These are phyloP conservation scores for Chlamydomonas reinhardtii DNA, from an alignment of 163 green algal species.

Conservation along the genomic window DNA sequence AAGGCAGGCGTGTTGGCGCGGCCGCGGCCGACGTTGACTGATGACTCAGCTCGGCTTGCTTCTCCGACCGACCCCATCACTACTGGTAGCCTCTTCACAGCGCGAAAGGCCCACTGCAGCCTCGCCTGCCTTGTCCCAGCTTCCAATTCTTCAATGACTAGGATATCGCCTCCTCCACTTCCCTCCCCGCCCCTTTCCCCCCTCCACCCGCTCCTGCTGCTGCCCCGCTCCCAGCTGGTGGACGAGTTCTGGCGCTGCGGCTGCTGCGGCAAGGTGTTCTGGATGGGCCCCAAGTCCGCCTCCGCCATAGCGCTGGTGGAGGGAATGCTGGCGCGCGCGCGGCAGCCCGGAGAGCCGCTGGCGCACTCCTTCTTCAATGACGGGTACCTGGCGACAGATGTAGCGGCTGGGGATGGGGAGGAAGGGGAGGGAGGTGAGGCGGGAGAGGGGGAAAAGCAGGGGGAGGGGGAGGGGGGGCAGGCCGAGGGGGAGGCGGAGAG, in stretches of 20 bases:
- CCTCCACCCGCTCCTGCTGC: too few relatives aligned
- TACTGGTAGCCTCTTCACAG: too few relatives aligned
- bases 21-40: too few relatives aligned
- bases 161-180: too few relatives aligned
- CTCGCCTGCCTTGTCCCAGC: too few relatives aligned
- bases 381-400: neutral
- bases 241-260: slow-evolving; percentile 52
- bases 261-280: slow-evolving; percentile 48
- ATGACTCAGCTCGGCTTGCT: too few relatives aligned
- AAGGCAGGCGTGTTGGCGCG: too few relatives aligned
- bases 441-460: neutral
- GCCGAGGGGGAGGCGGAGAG: neutral
- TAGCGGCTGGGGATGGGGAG: neutral
- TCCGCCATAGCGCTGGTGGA: slow-evolving; percentile 40
- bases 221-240: slow-evolving; percentile 15
- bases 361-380: slow-evolving; percentile 37
- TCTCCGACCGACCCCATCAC: too few relatives aligned
- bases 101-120: too few relatives aligned
- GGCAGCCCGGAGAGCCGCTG: neutral
- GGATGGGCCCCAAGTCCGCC: slow-evolving; percentile 46
- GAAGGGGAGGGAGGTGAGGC: neutral
- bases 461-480: neutral
- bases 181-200: too few relatives aligned
- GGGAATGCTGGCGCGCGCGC: slow-evolving; percentile 29
- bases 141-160: too few relatives aligned